A percentile compares a stretch with the other conserved stretches of the same genome.
These are phyloP conservation scores for Hymenoscyphus linearis DNA, from an alignment of 2,329 filamentous ascomycete genomes.

Conservation along the genomic window DNA sequence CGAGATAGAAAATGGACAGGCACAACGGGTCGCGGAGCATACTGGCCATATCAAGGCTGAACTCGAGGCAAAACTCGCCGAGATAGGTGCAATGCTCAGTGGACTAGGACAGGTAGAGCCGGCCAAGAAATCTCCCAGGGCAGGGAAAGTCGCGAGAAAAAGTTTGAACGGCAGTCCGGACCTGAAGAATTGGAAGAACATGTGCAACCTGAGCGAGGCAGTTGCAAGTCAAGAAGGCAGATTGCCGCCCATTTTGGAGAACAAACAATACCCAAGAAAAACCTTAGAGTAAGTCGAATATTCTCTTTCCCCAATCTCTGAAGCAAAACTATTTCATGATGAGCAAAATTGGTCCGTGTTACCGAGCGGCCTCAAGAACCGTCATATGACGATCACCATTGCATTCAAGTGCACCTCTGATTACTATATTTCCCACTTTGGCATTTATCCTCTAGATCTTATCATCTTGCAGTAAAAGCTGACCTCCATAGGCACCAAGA, in stretches of 20 bases:
- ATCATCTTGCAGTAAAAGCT: slow-evolving; percentile 20
- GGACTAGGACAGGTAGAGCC: slow-evolving; percentile 59
- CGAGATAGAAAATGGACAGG: slow-evolving; percentile 56
- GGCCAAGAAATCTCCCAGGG: slow-evolving; percentile 41
- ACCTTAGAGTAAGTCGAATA: slow-evolving; percentile 57
- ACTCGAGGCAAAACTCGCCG: slow-evolving; percentile 66
- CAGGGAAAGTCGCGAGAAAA: slow-evolving; percentile 29
- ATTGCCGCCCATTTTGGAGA: slow-evolving; percentile 64
- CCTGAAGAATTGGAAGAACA: slow-evolving; percentile 49
- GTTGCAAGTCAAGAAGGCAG: slow-evolving; percentile 34
- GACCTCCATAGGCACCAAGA: slow-evolving; percentile 32
- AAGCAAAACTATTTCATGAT: slow-evolving; percentile 53
- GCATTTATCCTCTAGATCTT: neutral
- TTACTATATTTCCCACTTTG: slow-evolving; percentile 13
- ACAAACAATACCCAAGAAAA: slow-evolving; percentile 60
- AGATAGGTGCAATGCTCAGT: slow-evolving; percentile 63
- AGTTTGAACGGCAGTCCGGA: slow-evolving; percentile 43
- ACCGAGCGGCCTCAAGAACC: slow-evolving; percentile 92
- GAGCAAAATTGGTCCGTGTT: slow-evolving; percentile 94
- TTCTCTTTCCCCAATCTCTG: slow-evolving; percentile 5
- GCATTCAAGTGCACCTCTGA: slow-evolving; percentile 76
- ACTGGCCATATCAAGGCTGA: slow-evolving; percentile 64
- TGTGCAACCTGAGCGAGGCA: slow-evolving; percentile 32
- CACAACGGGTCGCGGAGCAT: slow-evolving; percentile 57
- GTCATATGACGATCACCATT: slow-evolving; percentile 72